Percentiles rank a stretch among this genome's conserved stretches.
phyloP scores from a whole-genome alignment of 257 asterid genomes.

The Solanum rostratum region DNA sequence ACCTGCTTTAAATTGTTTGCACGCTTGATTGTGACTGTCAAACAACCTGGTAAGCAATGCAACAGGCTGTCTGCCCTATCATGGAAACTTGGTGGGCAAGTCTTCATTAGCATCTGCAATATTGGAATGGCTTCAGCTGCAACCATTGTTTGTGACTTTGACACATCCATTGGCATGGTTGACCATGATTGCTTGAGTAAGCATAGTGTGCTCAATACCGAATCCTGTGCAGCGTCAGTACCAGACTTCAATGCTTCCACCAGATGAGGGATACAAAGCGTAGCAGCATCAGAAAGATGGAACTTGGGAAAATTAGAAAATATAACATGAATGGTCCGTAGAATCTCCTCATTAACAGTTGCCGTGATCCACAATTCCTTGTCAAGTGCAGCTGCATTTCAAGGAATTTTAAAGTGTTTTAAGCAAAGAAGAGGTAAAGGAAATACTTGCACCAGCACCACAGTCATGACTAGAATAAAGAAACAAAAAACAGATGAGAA shows the following conservation, averaged over 20 bases:
- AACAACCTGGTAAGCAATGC: conserved; percentile 78
- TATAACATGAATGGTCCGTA: conserved; percentile 57
- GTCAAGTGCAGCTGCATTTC: conserved; percentile 72
- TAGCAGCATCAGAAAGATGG: conserved; percentile 68
- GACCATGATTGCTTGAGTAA: conserved; percentile 80
- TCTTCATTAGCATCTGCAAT: conserved; percentile 57
- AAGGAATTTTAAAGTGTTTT: not conserved
- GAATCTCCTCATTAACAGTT: conserved; percentile 56
- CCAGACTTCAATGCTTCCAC: conserved; percentile 58
- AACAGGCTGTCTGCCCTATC: conserved; percentile 66
- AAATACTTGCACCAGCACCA: not conserved
- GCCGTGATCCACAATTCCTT: conserved; percentile 51
- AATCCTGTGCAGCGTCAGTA: conserved; percentile 58
- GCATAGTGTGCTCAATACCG: conserved; percentile 47
- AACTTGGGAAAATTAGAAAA: conserved; percentile 68
- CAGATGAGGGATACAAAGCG: conserved; percentile 68
- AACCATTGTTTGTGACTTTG: conserved; percentile 61
- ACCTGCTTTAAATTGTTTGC: conserved; percentile 65
- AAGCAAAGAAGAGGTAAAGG: not conserved
- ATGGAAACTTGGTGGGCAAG: conserved; percentile 61
- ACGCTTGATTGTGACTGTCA: conserved; percentile 58
- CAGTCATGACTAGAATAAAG: not conserved
- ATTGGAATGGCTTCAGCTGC: conserved; percentile 84
- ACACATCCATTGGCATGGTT: conserved; percentile 59
- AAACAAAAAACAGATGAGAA: not conserved